Percentiles rank a stretch among this genome's conserved stretches.
These are phyloP conservation scores for Carex myosuroides DNA, from an alignment of 176 grass and related monocot species.

Conservation along the genomic window DNA sequence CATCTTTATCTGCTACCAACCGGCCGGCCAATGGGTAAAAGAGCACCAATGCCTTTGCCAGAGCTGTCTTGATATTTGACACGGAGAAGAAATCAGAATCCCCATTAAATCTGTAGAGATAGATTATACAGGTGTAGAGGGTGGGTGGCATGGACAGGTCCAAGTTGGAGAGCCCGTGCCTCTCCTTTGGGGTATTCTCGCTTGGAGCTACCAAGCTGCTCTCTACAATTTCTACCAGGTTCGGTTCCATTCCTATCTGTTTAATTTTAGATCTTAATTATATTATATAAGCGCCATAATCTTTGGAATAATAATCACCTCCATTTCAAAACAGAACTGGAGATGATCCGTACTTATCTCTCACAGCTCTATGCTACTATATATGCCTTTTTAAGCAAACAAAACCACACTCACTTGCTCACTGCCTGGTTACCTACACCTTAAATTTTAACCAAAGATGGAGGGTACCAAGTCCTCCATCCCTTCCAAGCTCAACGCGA, in stretches of 20 bases:
- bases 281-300: too few species aligned
- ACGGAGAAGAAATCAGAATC: constrained; percentile 11
- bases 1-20: constrained; percentile 16
- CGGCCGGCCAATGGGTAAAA: constrained; percentile 70
- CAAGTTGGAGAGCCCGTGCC: constrained; percentile 57
- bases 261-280: neutral
- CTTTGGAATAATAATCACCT: too few species aligned
- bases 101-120: constrained; percentile 29
- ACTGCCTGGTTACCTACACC: too few species aligned
- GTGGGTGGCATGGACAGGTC: constrained; percentile 25
- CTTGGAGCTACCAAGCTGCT: constrained; percentile 40
- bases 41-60: constrained; percentile 45
- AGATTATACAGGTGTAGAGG: constrained; percentile 47
- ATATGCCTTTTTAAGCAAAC: too few species aligned
- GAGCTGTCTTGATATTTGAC: neutral
- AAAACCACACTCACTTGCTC: too few species aligned
- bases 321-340: too few species aligned
- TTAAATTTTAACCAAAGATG: too few species aligned
- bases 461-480: too few species aligned
- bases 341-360: too few species aligned
- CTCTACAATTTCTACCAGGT: constrained; percentile 30
- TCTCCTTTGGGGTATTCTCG: constrained; percentile 31
- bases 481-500: too few species aligned
- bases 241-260: neutral
- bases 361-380: too few species aligned